Evolutionary conservation across 345 rosid species (phyloP).

Genomic region (Arabis hirsuta): DNA sequence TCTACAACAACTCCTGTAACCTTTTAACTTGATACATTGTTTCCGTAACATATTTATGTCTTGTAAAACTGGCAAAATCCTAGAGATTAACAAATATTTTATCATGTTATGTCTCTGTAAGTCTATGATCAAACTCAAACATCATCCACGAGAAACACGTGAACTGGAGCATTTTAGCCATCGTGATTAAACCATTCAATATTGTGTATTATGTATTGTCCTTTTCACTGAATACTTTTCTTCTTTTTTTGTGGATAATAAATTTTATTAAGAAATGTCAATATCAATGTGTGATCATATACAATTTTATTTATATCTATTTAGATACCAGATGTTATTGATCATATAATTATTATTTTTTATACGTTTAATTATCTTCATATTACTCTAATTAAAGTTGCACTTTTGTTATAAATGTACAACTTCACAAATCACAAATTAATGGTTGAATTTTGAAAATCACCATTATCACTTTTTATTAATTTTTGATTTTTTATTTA

Average conservation of each 20-base stretch:
- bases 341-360: too few relatives aligned
- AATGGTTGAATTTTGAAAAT: too few relatives aligned
- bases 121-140: constrained; percentile 27
- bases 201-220: constrained; percentile 26
- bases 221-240: constrained; percentile 32
- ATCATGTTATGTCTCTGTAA: not conserved
- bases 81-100: not conserved
- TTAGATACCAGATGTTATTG: too few relatives aligned
- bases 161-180: constrained; percentile 40
- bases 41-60: constrained; percentile 13
- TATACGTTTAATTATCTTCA: too few relatives aligned
- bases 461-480: too few relatives aligned
- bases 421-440: too few relatives aligned
- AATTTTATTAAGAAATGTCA: constrained; percentile 12
- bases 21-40: constrained; percentile 1
- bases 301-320: too few relatives aligned
- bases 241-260: constrained; percentile 17
- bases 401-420: too few relatives aligned
- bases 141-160: constrained; percentile 42
- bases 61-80: not conserved
- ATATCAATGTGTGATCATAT: constrained; percentile 1
- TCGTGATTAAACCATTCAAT: constrained; percentile 35
- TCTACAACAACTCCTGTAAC: not conserved
- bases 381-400: too few relatives aligned
- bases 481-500: too few relatives aligned